phyloP scores from a whole-genome alignment of 257 asterid genomes.

The Scutellaria minor region DNA sequence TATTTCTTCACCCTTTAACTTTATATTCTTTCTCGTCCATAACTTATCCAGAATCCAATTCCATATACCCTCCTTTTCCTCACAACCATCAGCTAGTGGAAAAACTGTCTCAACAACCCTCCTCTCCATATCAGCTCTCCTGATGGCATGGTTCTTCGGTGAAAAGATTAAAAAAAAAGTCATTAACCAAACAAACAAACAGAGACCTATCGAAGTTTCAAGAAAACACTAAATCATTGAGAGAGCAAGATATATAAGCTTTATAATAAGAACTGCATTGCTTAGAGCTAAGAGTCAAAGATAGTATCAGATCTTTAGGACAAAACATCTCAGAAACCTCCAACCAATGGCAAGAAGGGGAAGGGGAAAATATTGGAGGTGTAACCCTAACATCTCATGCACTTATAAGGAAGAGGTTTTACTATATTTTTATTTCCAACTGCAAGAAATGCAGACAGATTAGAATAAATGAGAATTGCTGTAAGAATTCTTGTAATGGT shows the following conservation, averaged over 20 bases:
- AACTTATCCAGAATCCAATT: conserved; percentile 69
- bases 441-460: neutral
- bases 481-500: neutral
- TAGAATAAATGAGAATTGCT: neutral
- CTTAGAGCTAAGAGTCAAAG: conserved; percentile 1
- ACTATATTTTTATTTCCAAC: neutral
- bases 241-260: neutral
- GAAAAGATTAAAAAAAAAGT: conserved; percentile 33
- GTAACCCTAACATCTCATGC: neutral
- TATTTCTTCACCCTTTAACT: conserved; percentile 48
- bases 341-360: neutral
- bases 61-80: conserved; percentile 59
- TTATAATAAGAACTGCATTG: conserved; percentile 2
- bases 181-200: conserved; percentile 29
- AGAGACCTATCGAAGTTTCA: conserved; percentile 9
- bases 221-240: conserved; percentile 10
- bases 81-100: conserved; percentile 46
- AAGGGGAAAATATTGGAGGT: neutral
- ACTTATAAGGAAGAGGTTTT: conserved; percentile 4
- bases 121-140: conserved; percentile 82
- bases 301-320: neutral
- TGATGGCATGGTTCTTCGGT: conserved; percentile 86
- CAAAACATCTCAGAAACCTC: conserved; percentile 12
- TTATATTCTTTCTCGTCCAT: conserved; percentile 47
- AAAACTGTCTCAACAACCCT: conserved; percentile 81